These are phyloP conservation scores for Salvia rosmarinus DNA, from an alignment of 257 asterid genomes.

Conservation along the genomic window DNA sequence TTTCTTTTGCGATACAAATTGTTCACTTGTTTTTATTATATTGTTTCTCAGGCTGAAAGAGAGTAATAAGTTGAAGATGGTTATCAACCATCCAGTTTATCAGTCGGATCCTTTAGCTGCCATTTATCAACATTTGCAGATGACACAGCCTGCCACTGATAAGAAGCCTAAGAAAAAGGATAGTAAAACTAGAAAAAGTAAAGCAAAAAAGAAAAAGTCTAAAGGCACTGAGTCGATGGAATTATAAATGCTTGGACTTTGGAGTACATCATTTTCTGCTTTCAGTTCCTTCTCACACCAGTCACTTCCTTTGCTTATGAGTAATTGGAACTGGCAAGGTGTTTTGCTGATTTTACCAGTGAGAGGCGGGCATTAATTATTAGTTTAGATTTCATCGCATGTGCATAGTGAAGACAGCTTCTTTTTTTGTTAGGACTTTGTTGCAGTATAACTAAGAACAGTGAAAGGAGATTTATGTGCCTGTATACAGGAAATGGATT, in stretches of 20 bases:
- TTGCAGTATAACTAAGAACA: neutral
- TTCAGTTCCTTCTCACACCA: neutral
- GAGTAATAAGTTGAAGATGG: constrained; percentile 58
- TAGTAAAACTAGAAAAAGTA: constrained; percentile 44
- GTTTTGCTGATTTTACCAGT: neutral
- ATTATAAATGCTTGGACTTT: constrained; percentile 32
- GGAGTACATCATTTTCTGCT: neutral
- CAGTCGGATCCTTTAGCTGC: constrained; percentile 74
- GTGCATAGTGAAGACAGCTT: neutral
- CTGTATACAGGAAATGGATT: neutral
- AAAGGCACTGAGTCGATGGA: constrained; percentile 64
- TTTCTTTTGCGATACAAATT: constrained; percentile 19
- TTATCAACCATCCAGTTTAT: constrained; percentile 60
- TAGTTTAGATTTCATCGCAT: neutral
- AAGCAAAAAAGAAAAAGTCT: constrained; percentile 50
- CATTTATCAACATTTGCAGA: constrained; percentile 69
- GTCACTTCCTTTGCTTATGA: neutral
- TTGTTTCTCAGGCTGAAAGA: constrained; percentile 67
- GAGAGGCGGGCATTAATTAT: neutral
- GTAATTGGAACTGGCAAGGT: neutral
- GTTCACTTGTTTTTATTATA: constrained; percentile 22
- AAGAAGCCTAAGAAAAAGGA: constrained; percentile 58
- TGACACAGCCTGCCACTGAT: constrained; percentile 62
- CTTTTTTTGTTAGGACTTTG: neutral
- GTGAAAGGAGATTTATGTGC: neutral